Base-by-base conservation (phyloP, 2,329 filamentous ascomycete genomes). In the Penicillium thymicola region DNA sequence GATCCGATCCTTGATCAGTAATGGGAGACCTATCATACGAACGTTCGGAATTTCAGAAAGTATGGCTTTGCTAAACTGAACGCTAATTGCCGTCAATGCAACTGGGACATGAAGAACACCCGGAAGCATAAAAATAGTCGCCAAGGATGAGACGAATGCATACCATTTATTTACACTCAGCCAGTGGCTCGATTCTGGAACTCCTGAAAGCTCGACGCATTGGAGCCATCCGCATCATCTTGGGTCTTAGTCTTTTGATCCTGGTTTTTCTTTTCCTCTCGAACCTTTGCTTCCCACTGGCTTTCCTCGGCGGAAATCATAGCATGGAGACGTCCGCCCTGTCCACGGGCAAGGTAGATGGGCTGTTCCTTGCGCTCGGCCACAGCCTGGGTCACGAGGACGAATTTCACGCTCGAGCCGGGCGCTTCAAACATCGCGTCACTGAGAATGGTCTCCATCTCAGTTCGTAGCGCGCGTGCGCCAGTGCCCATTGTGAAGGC, bases 351-450 rank as follows among this genome's bases (percentile, higher is more conserved):
- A 55, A 82, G 76, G 58, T 83, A 83, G 18, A 81, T 65, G 0
- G 79, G 79, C 38, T 79, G 76, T 65, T 86, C 85, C 25, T 79
- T 78, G 13, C 87, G 85, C 21, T 78, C 78, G 1, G 89, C 87
- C 32, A 87, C 88, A 2, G 78, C 82, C 68, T 91, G 87, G 0
- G 88, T 90, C 41, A 92, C 84, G 9, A 92, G 79, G 2, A 91
- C 87, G 64, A 89, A 90, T 23, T 88, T 85, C 62, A 88, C 87
- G 5, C 76, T 80, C 11, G 79, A 81, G 4, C 80, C 80, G 34
- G 90, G 90, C 0, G 88, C 87, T 67, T 92, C 88, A 69, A 90
- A 93, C 83, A 92, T 92, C 32, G 89, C 85, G 72, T 92, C 89
- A 4, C 86, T 86, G 11, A 93, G 78, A 8, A 93, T 84, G 2